Evolutionary conservation across 192 early-diverging fungal genomes (phyloP).

Genomic region (Glomus cerebriforme): DNA sequence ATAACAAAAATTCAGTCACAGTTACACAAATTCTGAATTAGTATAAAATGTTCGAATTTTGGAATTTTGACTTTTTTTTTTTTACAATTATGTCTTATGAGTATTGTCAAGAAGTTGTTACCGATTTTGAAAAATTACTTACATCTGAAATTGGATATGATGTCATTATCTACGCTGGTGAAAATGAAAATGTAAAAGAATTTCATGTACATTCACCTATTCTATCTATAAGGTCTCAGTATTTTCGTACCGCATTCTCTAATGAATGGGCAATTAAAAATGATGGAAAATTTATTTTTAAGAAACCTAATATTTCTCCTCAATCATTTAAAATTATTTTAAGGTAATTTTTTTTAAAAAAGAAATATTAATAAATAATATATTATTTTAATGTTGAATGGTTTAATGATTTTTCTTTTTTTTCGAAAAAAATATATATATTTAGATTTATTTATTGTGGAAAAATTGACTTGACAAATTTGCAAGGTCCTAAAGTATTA

Average conservation of each 20-base stretch:
- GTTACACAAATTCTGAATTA: no score
- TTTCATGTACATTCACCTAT: background rate
- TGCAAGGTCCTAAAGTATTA: background rate
- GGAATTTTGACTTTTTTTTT: no score
- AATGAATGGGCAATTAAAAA: background rate
- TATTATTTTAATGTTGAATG: no score
- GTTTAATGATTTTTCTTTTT: no score
- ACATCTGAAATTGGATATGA: background rate
- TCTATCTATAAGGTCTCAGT: background rate
- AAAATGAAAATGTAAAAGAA: background rate
- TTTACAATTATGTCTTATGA: no score
- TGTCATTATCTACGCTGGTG: background rate
- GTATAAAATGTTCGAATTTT: no score
- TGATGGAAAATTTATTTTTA: background rate
- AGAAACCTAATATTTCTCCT: background rate
- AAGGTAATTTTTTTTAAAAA: background rate
- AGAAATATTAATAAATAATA: no score
- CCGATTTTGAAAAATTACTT: background rate
- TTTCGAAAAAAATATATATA: no score
- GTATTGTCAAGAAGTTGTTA: no score
- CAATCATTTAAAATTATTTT: background rate
- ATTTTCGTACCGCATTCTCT: background rate
- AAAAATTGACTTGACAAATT: background rate
- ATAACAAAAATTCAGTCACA: no score
- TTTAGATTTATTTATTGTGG: background rate